A percentile compares a stretch with the other conserved stretches of the same genome.
Conservation (phyloP, 2,329 filamentous ascomycete species). For the Colletotrichum godetiae region DNA sequence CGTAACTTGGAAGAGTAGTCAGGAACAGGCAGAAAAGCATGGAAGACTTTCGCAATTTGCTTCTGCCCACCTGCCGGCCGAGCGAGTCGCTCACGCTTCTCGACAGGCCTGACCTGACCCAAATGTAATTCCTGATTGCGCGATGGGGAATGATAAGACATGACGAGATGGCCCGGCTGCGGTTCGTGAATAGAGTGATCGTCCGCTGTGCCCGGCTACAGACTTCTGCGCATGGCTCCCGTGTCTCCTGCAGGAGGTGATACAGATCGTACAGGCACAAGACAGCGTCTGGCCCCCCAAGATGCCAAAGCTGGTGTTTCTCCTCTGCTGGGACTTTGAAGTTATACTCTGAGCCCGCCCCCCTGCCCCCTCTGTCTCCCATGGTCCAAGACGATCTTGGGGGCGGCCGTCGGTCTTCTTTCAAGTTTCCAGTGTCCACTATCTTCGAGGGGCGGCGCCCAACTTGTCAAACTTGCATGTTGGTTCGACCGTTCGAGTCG, state of each 20-base stretch:
- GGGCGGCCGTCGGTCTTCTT: background rate
- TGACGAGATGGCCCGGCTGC: background rate
- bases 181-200: background rate
- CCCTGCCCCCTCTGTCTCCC: background rate
- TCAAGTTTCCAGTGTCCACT: background rate
- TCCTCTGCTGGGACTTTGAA: background rate
- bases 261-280: conserved; percentile 5
- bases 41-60: background rate
- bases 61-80: background rate
- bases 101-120: background rate
- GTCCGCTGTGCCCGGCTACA: background rate
- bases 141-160: background rate
- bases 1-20: background rate
- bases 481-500: conserved; percentile 13
- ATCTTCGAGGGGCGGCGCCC: background rate
- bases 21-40: background rate
- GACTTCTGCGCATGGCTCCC: background rate
- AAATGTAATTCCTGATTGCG: background rate
- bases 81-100: background rate
- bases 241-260: conserved; percentile 3
- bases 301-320: background rate
- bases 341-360: too few species aligned
- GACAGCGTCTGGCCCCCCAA: conserved; percentile 4
- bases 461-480: conserved; percentile 5
- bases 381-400: background rate